phyloP scores from a whole-genome alignment of 1,139 yeast genomes.

The Wickerhamomyces sp. region DNA sequence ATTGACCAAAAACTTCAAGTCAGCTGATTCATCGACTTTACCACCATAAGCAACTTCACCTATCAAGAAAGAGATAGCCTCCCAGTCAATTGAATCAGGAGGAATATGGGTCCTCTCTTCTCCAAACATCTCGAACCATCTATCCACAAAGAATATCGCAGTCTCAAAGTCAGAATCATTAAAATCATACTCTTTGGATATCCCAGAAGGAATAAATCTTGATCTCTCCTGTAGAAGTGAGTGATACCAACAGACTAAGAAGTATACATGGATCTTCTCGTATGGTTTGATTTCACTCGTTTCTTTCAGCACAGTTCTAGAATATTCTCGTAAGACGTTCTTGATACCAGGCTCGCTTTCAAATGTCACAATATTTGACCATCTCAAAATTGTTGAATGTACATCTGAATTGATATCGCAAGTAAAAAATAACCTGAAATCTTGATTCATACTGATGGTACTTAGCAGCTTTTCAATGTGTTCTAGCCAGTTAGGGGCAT shows the following conservation, averaged over 20 bases:
- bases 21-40: slow-evolving; percentile 50
- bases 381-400: slow-evolving; percentile 52
- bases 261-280: slow-evolving; percentile 45
- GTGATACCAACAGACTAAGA: slow-evolving; percentile 69
- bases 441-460: slow-evolving; percentile 22
- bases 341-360: slow-evolving; percentile 64
- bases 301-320: slow-evolving; percentile 28
- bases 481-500: slow-evolving; percentile 62
- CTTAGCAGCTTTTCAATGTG: slow-evolving; percentile 43
- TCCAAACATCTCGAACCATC: slow-evolving; percentile 29
- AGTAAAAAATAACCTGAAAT: slow-evolving; percentile 57
- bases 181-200: slow-evolving; percentile 58
- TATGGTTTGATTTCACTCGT: slow-evolving; percentile 30
- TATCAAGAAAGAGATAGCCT: slow-evolving; percentile 43
- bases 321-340: slow-evolving; percentile 37
- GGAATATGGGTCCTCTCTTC: slow-evolving; percentile 35
- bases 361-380: slow-evolving; percentile 48
- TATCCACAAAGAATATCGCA: slow-evolving; percentile 42
- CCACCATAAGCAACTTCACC: slow-evolving; percentile 71
- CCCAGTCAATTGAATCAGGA: slow-evolving; percentile 56
- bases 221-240: slow-evolving; percentile 55
- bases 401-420: slow-evolving; percentile 45
- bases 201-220: slow-evolving; percentile 61
- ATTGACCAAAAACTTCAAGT: slow-evolving; percentile 29
- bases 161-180: slow-evolving; percentile 70